phyloP scores from a whole-genome alignment of 83 land plant genomes.

The Thuja plicata region DNA sequence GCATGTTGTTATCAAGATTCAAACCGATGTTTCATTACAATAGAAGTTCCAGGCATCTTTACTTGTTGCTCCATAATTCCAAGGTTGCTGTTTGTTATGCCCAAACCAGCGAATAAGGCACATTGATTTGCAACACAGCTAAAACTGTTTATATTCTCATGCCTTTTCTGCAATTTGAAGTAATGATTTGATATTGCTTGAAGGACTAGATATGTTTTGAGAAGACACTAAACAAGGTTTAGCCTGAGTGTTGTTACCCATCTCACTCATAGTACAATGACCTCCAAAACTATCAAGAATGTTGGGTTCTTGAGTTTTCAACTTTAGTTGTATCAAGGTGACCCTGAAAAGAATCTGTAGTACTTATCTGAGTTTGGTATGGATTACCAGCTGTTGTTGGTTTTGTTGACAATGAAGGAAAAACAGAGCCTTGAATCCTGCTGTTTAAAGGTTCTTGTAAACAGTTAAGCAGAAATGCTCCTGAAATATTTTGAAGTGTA shows the following conservation, averaged over 20 bases:
- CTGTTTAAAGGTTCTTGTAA: conserved; percentile 20
- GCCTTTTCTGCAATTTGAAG: neutral
- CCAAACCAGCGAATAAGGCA: neutral
- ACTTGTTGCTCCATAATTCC: neutral
- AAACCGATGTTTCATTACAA: neutral
- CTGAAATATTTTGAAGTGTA: conserved; percentile 30
- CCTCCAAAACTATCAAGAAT: neutral
- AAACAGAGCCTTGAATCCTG: neutral
- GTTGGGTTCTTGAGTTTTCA: neutral
- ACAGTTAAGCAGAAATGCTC: conserved; percentile 20
- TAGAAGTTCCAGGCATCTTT: neutral
- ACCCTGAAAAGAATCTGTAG: neutral
- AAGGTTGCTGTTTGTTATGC: neutral
- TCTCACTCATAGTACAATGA: neutral
- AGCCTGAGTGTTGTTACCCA: neutral
- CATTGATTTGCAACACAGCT: neutral
- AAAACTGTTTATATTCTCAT: neutral
- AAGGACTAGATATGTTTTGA: neutral
- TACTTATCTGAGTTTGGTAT: neutral
- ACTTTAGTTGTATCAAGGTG: too few relatives aligned
- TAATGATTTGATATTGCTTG: neutral
- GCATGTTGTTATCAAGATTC: neutral
- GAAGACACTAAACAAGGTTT: neutral
- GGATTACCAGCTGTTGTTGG: neutral
- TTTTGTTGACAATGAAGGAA: neutral